Evolutionary conservation across 331 rosid species (phyloP), one percentile per base, ranked within the genome.

Genomic region (Spiraea crenata): DNA sequence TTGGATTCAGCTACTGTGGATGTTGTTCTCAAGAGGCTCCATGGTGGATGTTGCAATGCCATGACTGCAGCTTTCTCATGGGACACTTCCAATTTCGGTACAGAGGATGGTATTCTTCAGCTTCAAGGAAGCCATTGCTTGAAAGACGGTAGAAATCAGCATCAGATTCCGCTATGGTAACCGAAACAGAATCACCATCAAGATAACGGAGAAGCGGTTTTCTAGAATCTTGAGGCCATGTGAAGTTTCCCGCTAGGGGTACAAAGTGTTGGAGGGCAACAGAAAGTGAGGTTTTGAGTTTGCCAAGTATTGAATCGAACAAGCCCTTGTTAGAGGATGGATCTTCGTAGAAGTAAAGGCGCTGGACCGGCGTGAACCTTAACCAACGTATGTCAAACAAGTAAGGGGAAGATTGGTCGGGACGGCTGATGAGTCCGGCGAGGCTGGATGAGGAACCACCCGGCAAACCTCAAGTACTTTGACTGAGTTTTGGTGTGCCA

Each of bases 191-290:
- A 67, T 85, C 82, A 2, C 41, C 7, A 0, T 37, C 2, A 6
- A 76, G 42, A 77, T 69, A 73, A 7, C 15, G 70, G n/a, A 87
- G 67, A 45, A 56, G 54, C 35, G 92, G 92, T 37, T 74, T 80
- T n/a, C 67, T 65, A n/a, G 90, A 84, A 2, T 77, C 68, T 14
- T 74, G 73, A 0, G 89, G 88, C 40, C 75, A 85, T 5, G 76
- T 34, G 69, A 85, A 86, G 39, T 74, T 85, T 12, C 88, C 89
- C 9, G 90, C 86, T 0, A 87, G 81, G 49, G 83, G 86, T 38
- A 34, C 77, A 55, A 82, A 85, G 64, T 74, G 57, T 9, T 31
- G 80, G 68, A 81, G 82, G 4, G 85, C 16, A 44, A 77, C 42
- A 35, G 80, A 69, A 10, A 82, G 77, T 13, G 90, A 72, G 62